Percentiles rank a stretch among this genome's conserved stretches.
Evolutionary conservation across 2,329 filamentous ascomycete species (phyloP).

Genomic region (Aureobasidium melanogenum): DNA sequence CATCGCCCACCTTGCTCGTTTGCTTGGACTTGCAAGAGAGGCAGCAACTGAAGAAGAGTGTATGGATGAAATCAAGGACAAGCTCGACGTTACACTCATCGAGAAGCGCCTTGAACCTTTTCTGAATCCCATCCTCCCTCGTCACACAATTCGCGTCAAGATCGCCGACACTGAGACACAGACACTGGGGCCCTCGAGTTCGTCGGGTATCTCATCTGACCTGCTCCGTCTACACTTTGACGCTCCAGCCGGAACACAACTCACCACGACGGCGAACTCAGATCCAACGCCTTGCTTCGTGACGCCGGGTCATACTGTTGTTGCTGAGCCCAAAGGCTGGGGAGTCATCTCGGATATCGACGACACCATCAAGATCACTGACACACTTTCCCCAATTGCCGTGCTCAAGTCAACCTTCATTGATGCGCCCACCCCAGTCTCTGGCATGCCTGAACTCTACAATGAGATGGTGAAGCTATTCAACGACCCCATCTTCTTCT

Average conservation of each 20-base stretch:
- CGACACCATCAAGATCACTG: slow-evolving; percentile 88
- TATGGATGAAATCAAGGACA: slow-evolving; percentile 32
- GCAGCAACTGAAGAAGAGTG: slow-evolving; percentile 41
- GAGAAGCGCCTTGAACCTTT: slow-evolving; percentile 66
- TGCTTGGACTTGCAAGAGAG: slow-evolving; percentile 52
- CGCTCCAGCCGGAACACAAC: slow-evolving; percentile 21
- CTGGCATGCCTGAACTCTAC: slow-evolving; percentile 82
- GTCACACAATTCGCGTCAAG: slow-evolving; percentile 56
- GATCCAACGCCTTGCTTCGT: neutral
- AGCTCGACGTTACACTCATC: slow-evolving; percentile 40
- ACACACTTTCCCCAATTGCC: slow-evolving; percentile 69
- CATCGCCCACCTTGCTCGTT: slow-evolving; percentile 61
- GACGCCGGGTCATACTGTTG: slow-evolving; percentile 45
- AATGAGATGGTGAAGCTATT: slow-evolving; percentile 49
- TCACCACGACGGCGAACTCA: slow-evolving; percentile 29
- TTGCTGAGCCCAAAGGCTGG: slow-evolving; percentile 73
- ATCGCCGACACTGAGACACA: slow-evolving; percentile 38
- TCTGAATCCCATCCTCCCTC: slow-evolving; percentile 64
- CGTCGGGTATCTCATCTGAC: slow-evolving; percentile 25
- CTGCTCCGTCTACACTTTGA: slow-evolving; percentile 23
- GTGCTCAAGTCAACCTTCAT: slow-evolving; percentile 80
- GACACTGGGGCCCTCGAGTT: slow-evolving; percentile 25
- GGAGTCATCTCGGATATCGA: slow-evolving; percentile 82
- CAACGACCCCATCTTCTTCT: slow-evolving; percentile 70
- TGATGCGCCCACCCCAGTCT: slow-evolving; percentile 59